Percentiles rank a stretch among this genome's conserved stretches.
phyloP scores from a whole-genome alignment of 208 protist genomes.

The Crithidia bombi region DNA sequence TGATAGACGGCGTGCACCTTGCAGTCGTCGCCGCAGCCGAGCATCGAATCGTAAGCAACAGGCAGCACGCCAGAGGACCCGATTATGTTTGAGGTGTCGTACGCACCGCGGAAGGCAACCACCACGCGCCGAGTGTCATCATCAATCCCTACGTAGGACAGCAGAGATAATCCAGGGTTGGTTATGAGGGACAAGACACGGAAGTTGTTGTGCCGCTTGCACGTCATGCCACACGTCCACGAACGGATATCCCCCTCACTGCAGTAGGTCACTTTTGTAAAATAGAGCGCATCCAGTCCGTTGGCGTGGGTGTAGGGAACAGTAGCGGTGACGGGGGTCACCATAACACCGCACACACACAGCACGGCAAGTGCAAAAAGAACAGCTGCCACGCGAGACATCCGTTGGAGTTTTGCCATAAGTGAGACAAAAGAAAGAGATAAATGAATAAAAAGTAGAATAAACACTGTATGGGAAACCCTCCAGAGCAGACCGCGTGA shows the following conservation, averaged over 20 bases:
- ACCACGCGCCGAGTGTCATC: not conserved
- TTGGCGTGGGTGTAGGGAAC: constrained; percentile 2
- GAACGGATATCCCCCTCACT: not conserved
- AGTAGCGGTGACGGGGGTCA: not conserved
- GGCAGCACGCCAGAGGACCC: not conserved
- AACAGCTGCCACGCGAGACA: no score
- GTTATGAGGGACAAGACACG: not conserved
- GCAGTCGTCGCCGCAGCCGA: constrained; percentile 31
- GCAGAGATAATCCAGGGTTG: not conserved
- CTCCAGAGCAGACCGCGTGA: no score
- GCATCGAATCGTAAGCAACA: not conserved
- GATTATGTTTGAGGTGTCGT: not conserved
- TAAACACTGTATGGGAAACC: no score
- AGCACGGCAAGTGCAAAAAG: constrained; percentile 6
- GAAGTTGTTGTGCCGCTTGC: constrained; percentile 11
- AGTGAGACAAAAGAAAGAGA: constrained; percentile 17
- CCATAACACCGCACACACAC: not conserved
- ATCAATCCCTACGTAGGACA: not conserved
- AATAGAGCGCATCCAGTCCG: constrained; percentile 1
- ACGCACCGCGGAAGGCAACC: constrained; percentile 2
- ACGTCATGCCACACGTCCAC: constrained; percentile 3
- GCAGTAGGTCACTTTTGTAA: constrained; percentile 4
- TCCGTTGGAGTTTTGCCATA: no score
- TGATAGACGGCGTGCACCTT: constrained; percentile 65
- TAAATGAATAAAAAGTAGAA: constrained; percentile 6